A percentile compares a stretch with the other conserved stretches of the same genome.
Conservation (phyloP, 805 yeast genomes). For the Wickerhamiella bombiphila region DNA sequence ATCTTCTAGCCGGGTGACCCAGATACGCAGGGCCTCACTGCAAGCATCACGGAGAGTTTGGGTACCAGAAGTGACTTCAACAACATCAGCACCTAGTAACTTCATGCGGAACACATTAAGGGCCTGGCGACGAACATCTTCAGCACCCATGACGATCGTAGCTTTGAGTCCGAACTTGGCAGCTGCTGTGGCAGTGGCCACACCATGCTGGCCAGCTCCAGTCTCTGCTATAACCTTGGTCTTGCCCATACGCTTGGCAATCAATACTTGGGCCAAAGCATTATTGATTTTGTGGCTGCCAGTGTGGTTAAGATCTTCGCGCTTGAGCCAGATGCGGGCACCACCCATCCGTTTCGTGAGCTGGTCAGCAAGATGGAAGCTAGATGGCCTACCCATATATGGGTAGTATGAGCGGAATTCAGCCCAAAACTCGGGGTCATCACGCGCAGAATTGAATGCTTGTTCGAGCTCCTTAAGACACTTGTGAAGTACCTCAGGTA, state of each 20-base stretch:
- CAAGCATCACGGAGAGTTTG: constrained; percentile 95
- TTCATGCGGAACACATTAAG: constrained; percentile 95
- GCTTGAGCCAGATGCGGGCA: constrained; percentile 90
- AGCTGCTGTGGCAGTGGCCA: constrained; percentile 36
- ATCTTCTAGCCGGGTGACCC: constrained; percentile 77
- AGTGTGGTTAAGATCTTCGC: constrained; percentile 64
- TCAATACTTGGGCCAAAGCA: constrained; percentile 31
- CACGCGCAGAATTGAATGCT: constrained; percentile 76
- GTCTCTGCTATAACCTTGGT: constrained; percentile 34
- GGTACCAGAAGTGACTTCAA: constrained; percentile 89
- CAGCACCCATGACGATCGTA: constrained; percentile 97
- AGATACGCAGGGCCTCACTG: constrained; percentile 85
- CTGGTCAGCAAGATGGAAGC: constrained; percentile 81
- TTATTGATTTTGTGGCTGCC: constrained; percentile 36
- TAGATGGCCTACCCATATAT: constrained; percentile 94
- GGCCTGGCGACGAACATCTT: constrained; percentile 97
- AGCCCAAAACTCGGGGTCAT: constrained; percentile 87
- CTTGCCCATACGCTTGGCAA: constrained; percentile 33
- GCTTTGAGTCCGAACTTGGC: constrained; percentile 72
- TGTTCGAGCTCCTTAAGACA: constrained; percentile 79
- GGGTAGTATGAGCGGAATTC: constrained; percentile 74
- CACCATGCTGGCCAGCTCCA: constrained; percentile 40
- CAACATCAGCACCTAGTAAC: constrained; percentile 88
- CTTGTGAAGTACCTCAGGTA: constrained; percentile 88
- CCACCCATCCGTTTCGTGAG: constrained; percentile 86